Conservation (phyloP, 2,329 filamentous ascomycete species). For the Diaporthe caulivora region DNA sequence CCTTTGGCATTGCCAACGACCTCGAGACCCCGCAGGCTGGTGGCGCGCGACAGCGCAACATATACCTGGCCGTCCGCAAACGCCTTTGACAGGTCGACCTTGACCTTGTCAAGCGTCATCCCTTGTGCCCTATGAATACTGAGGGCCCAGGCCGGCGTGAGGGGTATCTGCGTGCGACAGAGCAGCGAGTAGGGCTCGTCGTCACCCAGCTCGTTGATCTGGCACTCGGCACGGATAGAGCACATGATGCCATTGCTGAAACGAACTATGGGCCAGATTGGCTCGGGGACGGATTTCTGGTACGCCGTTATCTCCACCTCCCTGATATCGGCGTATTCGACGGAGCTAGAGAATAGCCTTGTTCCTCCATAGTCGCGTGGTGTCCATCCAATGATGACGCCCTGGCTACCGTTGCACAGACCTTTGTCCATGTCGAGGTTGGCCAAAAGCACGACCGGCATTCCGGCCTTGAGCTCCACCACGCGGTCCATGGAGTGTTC, state of each 20-base stretch:
- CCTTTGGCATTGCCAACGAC: conserved; percentile 49
- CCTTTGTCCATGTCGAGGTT: conserved; percentile 58
- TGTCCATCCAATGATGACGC: conserved; percentile 59
- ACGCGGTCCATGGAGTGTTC: conserved; percentile 60
- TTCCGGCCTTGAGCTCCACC: conserved; percentile 61
- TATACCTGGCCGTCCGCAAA: conserved; percentile 73
- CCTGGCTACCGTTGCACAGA: conserved; percentile 62
- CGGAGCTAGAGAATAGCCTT: conserved; percentile 33
- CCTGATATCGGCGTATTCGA: conserved; percentile 52
- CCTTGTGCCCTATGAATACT: conserved; percentile 74
- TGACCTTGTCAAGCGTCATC: conserved; percentile 70
- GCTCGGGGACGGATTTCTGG: conserved; percentile 45
- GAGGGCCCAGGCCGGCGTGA: conserved; percentile 71
- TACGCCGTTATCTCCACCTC: conserved; percentile 54
- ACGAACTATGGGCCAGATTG: conserved; percentile 62
- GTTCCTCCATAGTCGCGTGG: conserved; percentile 46
- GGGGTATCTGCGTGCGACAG: conserved; percentile 70
- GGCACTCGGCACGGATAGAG: conserved; percentile 65
- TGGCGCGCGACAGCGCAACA: conserved; percentile 71
- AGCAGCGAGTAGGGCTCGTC: conserved; percentile 61
- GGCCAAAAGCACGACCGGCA: conserved; percentile 64
- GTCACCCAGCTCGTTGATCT: conserved; percentile 60
- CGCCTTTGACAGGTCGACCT: conserved; percentile 63
- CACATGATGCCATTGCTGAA: conserved; percentile 62
- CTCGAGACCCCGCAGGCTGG: conserved; percentile 61